A percentile compares a stretch with the other conserved stretches of the same genome.
phyloP scores from a whole-genome alignment of 768 basidiomycete species.

The Goffeauzyma gilvescens region DNA sequence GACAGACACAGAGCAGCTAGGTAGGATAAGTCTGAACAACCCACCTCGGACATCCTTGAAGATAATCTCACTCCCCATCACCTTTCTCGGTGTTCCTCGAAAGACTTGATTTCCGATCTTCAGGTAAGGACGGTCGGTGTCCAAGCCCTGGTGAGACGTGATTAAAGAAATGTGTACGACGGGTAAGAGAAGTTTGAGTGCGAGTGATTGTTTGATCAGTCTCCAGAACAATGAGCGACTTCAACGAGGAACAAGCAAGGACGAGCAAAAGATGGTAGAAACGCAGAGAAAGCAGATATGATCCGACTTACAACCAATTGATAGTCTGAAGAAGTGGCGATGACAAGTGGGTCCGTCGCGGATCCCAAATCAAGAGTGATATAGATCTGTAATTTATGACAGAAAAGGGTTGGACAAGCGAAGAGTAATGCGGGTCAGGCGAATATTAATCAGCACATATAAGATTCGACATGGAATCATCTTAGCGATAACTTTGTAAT shows the following conservation, averaged over 20 bases:
- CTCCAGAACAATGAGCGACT: too few species aligned
- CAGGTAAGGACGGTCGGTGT: constrained; percentile 4
- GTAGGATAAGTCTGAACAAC: too few species aligned
- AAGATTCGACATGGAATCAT: not conserved
- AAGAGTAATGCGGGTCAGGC: too few species aligned
- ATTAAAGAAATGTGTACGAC: not conserved
- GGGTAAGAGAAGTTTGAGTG: not conserved
- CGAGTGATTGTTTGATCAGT: too few species aligned
- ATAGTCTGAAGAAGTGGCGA: constrained; percentile 3
- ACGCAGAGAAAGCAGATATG: too few species aligned
- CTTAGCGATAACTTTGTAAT: not conserved
- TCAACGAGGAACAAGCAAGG: too few species aligned
- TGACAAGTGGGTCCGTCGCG: not conserved
- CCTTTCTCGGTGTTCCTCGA: constrained; percentile 3
- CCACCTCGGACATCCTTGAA: not conserved
- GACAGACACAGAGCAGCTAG: not conserved
- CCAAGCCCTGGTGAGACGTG: constrained; percentile 1
- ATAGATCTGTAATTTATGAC: constrained; percentile 6
- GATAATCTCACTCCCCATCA: constrained; percentile 7
- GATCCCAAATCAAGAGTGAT: constrained; percentile 4
- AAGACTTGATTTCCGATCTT: constrained; percentile 10
- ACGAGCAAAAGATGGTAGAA: too few species aligned
- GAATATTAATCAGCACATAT: too few species aligned
- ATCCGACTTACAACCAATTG: constrained; percentile 8
- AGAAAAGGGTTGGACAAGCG: too few species aligned